Evolutionary conservation across 2,329 filamentous ascomycete genomes (phyloP), one percentile per base, ranked within the genome.

Genomic region (Onygena corvina): DNA sequence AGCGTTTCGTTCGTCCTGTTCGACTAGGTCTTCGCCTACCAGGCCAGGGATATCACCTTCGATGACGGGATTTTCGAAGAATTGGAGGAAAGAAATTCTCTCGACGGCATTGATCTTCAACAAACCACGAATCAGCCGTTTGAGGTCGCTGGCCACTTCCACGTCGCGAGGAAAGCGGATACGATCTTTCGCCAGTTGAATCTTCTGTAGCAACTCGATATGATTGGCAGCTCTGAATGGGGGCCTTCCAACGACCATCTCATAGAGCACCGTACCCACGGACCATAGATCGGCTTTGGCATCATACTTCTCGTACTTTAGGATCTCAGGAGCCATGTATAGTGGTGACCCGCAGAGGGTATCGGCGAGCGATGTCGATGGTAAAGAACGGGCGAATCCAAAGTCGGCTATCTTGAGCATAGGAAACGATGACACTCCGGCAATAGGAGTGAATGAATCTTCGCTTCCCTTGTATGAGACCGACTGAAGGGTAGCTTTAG

Each of bases 351-450:
- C 92, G 65, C 92, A 98, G 0, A 98, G 78, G 0, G 92, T 98
- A 65, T 98, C 92, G 8, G 92, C 92, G 54, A 98, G 76, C 3
- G 89, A 90, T 0, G 90, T 94, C 5, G 86, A 81, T 1, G 92
- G 90, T 45, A 98, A 71, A 49, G 93, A 87, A 50, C 92, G 81
- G 50, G 92, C 92, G 64, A 98, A 98, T n/a, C 92, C 92, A 62
- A 98, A 98, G 69, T 98, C 92, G 50, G 92, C 92, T 58, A 98
- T 82, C 70, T 98, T 98, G 52, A 98, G 78, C 83, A 96, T 93
- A 3, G 92, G 92, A 35, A 98, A 69, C 14, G 88, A 92, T 48
- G 79, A 75, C 25, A 98, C 71, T 5, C 92, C 92, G 21, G 83
- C 82, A 21, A 83, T 77, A 3, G 90, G 88, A 38, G 86, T 84